Evolutionary conservation across 2,329 filamentous ascomycete species (phyloP), one percentile per base, ranked within the genome.

Genomic region (Corynespora cassiicola): DNA sequence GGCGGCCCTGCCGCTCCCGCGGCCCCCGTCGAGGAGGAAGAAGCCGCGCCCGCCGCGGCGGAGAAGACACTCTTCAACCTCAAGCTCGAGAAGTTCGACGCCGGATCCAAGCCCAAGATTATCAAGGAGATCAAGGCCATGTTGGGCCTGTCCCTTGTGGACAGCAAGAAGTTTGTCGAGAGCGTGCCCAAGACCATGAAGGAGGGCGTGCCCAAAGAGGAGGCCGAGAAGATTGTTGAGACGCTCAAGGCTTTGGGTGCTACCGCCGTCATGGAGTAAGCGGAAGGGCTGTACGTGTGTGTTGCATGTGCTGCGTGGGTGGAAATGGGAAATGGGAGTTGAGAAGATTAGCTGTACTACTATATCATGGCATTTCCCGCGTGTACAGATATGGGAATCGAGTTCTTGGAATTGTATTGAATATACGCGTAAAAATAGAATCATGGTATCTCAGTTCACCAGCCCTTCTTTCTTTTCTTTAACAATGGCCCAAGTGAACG

Each of bases 121-220:
- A 99, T 99, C 81, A 99, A 99, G 83, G 94, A 99, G 79, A 82
- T 99, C 77, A 99, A 99, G 85, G 85, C 84, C 65, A 80, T 99
- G 83, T 78, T 99, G 45, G 94, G 94, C 27, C 75, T 99, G 67
- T 95, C 88, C 70, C 81, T 99, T 77, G 95, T 99, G 58, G 94
- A 99, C 75, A 95, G 89, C 76, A 99, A 99, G 87, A 99, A 99
- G 80, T 99, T 99, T 65, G 94, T 99, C 54, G 94, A 99, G 81
- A 90, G 88, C 67, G 91, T 88, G 57, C 94, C 94, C 52, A 99
- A 99, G 86, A 77, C 89, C 72, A 88, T 99, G 89, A 97, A 97
- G 85, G 94, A 99, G 76, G 91, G 88, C 34, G 90, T 99, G 56
- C 88, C 92, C 51, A 99, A 99, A 83, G 94, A 99, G 66, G 95